Evolutionary conservation across 192 early-diverging fungal species (phyloP).

Genomic region (Gryganskiella cystojenkinii): DNA sequence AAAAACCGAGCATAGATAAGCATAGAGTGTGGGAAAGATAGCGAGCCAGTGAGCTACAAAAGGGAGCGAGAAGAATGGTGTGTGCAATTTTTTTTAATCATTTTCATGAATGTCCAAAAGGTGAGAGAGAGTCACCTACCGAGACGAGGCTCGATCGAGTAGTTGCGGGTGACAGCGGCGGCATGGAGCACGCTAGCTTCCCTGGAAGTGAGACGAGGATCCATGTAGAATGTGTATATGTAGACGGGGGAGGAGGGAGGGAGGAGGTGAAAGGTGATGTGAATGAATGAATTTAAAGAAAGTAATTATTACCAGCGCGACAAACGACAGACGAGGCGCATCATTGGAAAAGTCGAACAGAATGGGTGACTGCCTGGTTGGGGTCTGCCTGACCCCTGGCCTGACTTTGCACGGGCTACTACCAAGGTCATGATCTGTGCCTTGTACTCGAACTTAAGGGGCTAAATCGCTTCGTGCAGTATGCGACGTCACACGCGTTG

Average conservation of each 20-base stretch:
- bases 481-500: no score
- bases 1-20: background rate
- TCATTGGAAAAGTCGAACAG: no score
- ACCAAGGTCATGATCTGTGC: no score
- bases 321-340: no score
- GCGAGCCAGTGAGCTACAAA: background rate
- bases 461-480: no score
- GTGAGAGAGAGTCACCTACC: constrained; percentile 61
- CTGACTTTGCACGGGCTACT: no score
- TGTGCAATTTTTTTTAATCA: no score
- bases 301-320: no score
- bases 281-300: background rate
- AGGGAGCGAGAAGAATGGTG: no score
- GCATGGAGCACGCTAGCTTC: constrained; percentile 86
- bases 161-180: constrained; percentile 91
- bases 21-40: background rate
- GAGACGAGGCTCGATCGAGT: constrained; percentile 84
- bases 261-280: background rate
- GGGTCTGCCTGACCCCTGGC: no score
- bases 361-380: no score
- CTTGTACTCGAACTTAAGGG: no score
- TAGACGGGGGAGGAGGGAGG: background rate
- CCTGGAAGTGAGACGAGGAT: constrained; percentile 51
- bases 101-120: background rate
- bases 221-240: constrained; percentile 19